phyloP scores from a whole-genome alignment of 257 asterid species.

The Mitragyna speciosa region DNA sequence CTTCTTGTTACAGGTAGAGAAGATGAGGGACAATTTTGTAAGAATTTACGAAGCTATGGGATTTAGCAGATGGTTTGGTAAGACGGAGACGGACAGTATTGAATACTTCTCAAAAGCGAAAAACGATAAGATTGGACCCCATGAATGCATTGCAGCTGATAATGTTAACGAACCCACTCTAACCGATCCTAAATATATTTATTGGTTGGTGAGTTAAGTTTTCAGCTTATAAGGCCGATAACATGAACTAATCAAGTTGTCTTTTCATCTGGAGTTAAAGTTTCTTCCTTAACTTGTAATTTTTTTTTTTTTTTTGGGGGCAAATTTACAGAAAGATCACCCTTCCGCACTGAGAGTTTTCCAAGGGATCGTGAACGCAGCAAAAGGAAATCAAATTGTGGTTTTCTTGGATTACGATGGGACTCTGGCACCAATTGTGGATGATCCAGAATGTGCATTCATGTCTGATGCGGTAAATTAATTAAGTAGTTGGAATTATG shows the following conservation, averaged over 20 bases:
- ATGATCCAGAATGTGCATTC: slow-evolving; percentile 75
- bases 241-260: not conserved
- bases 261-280: not conserved
- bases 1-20: slow-evolving; percentile 32
- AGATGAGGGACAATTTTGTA: slow-evolving; percentile 49
- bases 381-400: slow-evolving; percentile 49
- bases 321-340: slow-evolving; percentile 40
- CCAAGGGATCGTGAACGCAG: slow-evolving; percentile 28
- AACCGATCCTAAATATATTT: slow-evolving; percentile 29
- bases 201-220: slow-evolving; percentile 56
- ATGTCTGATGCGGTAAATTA: slow-evolving; percentile 68
- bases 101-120: slow-evolving; percentile 16
- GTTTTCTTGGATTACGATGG: slow-evolving; percentile 85
- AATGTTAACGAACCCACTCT: slow-evolving; percentile 13
- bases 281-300: not conserved
- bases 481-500: not conserved
- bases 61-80: slow-evolving; percentile 39
- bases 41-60: slow-evolving; percentile 45
- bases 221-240: not conserved
- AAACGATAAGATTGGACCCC: slow-evolving; percentile 28
- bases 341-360: slow-evolving; percentile 62
- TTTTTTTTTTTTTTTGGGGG: not conserved
- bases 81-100: slow-evolving; percentile 19
- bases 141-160: slow-evolving; percentile 11
- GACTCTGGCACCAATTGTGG: slow-evolving; percentile 76